Conservation (phyloP, 768 basidiomycete genomes). For the Pleurotus ostreatus region DNA sequence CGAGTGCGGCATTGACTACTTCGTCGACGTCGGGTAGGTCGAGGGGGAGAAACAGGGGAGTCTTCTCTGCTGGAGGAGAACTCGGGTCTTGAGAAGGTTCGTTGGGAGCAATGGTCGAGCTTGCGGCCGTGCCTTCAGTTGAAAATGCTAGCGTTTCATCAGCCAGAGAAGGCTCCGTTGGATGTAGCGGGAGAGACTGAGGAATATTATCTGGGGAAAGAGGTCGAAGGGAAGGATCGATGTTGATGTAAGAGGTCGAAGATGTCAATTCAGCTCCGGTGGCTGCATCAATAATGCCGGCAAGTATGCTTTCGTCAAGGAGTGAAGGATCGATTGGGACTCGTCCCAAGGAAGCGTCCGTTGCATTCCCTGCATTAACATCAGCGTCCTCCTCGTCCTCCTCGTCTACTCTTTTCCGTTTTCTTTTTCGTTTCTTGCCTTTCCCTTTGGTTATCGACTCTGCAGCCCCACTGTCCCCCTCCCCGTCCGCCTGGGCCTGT, state of each 20-base stretch:
- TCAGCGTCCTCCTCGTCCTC: slow-evolving; percentile 29
- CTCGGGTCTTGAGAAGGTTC: slow-evolving; percentile 11
- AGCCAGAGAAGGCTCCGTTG: slow-evolving; percentile 29
- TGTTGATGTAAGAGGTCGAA: slow-evolving; percentile 14
- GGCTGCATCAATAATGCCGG: slow-evolving; percentile 39
- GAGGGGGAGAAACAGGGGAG: slow-evolving; percentile 11
- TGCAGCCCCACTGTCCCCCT: slow-evolving; percentile 20
- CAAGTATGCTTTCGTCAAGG: slow-evolving; percentile 65
- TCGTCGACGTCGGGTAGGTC: slow-evolving; percentile 43
- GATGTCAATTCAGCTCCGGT: slow-evolving; percentile 41
- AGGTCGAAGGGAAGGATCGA: not conserved
- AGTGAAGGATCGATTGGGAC: slow-evolving; percentile 52
- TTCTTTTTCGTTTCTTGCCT: slow-evolving; percentile 25
- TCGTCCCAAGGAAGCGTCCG: slow-evolving; percentile 19
- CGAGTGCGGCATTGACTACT: slow-evolving; percentile 56
- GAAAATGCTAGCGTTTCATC: slow-evolving; percentile 8
- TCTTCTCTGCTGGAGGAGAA: slow-evolving; percentile 3
- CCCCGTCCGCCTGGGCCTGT: slow-evolving; percentile 21
- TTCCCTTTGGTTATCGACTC: slow-evolving; percentile 22
- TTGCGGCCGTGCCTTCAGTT: not conserved
- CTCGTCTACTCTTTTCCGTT: slow-evolving; percentile 33
- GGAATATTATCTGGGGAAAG: slow-evolving; percentile 35
- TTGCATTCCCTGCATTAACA: slow-evolving; percentile 22
- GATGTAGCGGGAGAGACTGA: slow-evolving; percentile 34
- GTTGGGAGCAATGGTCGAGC: not conserved